Evolutionary conservation across 1,139 yeast species (phyloP), one percentile per base, ranked within the genome.

Genomic region (Candida freyschussii): DNA sequence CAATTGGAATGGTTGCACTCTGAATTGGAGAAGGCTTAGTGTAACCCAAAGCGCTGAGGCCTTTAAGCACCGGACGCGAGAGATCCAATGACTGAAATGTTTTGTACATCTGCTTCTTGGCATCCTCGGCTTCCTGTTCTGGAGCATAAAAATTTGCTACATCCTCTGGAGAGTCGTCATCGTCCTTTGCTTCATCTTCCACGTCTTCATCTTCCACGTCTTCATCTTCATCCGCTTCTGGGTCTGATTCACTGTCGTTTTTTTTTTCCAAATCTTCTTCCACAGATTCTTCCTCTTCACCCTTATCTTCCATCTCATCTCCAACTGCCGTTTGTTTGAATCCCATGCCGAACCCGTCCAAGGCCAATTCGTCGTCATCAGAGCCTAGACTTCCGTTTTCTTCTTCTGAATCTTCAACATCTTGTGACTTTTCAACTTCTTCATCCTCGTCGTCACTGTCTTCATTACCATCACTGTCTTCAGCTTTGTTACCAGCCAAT

Each of bases 21-120:
- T 91, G 98, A 64, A 93, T 85, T 12, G 96, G 95, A 0, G 96
- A 83, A 11, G 98, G 98, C 32, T 72, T 72, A 10, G 78, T 57
- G 57, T 89, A 93, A 4, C 95, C 95, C 29, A 93, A 66, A 17
- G 78, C 77, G 9, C 84, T 69, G 34, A 93, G 63, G 27, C 95
- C 95, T 52, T 84, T 82, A 43, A 89, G 65, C 3, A 91, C 75
- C 0, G 98, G 98, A 52, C 98, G 76, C 1, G 97, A 87, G 25
- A 91, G 69, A 34, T 85, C 80, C 35, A 91, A 65, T 1, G 83
- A 67, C 50, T 81, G 83, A 64, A 91, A 93, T 7, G 80, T 72
- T 27, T 67, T 65, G 52, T 81, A 85, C 1, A 68, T 48, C 29
- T 63, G 66, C 14, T 59, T 60, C 41, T 60, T 63, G 24, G 69